phyloP scores from a whole-genome alignment of 768 basidiomycete genomes.

The Serendipita sp. region DNA sequence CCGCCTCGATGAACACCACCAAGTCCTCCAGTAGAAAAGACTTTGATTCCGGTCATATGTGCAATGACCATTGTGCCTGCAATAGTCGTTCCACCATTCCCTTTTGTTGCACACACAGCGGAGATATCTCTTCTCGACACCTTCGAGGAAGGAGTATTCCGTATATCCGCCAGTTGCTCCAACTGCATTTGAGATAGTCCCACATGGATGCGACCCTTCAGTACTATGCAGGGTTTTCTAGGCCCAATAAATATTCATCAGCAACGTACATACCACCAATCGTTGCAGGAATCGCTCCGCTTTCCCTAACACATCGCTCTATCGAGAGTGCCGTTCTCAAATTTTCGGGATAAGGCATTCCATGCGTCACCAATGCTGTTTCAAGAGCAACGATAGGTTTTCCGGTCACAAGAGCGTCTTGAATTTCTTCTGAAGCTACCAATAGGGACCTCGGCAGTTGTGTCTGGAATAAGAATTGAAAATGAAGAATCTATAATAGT shows the following conservation, averaged over 20 bases:
- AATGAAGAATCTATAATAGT: too few species aligned
- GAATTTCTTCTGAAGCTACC: conserved; percentile 36
- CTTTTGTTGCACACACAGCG: conserved; percentile 47
- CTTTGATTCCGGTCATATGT: conserved; percentile 71
- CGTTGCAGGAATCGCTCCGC: conserved; percentile 77
- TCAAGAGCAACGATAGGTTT: conserved; percentile 80
- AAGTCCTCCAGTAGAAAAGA: conserved; percentile 89
- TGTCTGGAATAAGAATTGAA: too few species aligned
- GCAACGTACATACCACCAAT: conserved; percentile 32
- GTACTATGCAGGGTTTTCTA: conserved; percentile 23
- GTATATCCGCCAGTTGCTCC: conserved; percentile 45
- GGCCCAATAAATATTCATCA: neutral
- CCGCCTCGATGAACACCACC: conserved; percentile 77
- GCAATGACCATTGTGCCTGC: conserved; percentile 28
- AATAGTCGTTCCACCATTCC: conserved; percentile 56
- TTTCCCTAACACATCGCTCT: conserved; percentile 55
- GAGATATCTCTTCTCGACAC: conserved; percentile 71
- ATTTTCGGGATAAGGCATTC: conserved; percentile 72
- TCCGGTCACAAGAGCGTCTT: conserved; percentile 51
- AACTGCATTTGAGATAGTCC: conserved; percentile 56
- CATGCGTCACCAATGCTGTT: conserved; percentile 84
- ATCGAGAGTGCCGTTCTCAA: conserved; percentile 53
- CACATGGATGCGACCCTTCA: conserved; percentile 73
- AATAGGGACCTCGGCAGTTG: neutral
- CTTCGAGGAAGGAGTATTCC: conserved; percentile 24